A percentile compares a stretch with the other conserved stretches of the same genome.
Evolutionary conservation across 2,329 filamentous ascomycete species (phyloP).

Genomic region (Exserohilum rostratum): DNA sequence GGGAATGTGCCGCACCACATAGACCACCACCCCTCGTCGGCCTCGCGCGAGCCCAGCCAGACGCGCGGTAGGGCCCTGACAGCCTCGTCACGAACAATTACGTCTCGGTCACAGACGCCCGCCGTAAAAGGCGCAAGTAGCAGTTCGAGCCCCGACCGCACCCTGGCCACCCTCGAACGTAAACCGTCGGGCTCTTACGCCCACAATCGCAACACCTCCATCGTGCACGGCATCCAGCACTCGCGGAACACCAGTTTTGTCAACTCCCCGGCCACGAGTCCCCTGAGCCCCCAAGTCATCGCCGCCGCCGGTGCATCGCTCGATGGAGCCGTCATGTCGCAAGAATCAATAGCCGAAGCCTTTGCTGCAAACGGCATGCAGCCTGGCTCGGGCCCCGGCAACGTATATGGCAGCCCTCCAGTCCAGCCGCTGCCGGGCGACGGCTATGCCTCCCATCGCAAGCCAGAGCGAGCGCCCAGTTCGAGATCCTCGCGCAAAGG

Average conservation of each 20-base stretch:
- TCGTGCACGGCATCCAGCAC: slow-evolving; percentile 95
- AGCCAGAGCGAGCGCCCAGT: slow-evolving; percentile 56
- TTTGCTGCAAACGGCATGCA: slow-evolving; percentile 41
- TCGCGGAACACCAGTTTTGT: slow-evolving; percentile 84
- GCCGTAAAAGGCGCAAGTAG: slow-evolving; percentile 39
- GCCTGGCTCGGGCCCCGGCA: slow-evolving; percentile 14
- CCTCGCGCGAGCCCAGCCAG: slow-evolving; percentile 52
- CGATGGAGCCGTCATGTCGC: slow-evolving; percentile 51
- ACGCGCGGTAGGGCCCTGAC: slow-evolving; percentile 56
- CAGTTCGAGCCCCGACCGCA: slow-evolving; percentile 49
- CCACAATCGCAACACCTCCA: slow-evolving; percentile 94
- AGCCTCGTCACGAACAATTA: slow-evolving; percentile 50
- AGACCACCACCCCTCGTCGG: slow-evolving; percentile 35
- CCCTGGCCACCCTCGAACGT: slow-evolving; percentile 51
- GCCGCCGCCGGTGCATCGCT: slow-evolving; percentile 54
- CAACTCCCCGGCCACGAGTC: slow-evolving; percentile 76
- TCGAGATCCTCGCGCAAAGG: slow-evolving; percentile 73
- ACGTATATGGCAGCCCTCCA: slow-evolving; percentile 16
- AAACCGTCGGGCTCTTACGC: slow-evolving; percentile 69
- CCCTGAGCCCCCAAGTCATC: slow-evolving; percentile 86
- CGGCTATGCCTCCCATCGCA: slow-evolving; percentile 31
- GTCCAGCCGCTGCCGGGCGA: slow-evolving; percentile 20
- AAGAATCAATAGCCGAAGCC: slow-evolving; percentile 48
- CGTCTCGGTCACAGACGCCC: slow-evolving; percentile 54
- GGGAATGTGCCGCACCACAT: slow-evolving; percentile 48